A percentile compares a stretch with the other conserved stretches of the same genome.
Conservation (phyloP, 768 basidiomycete genomes). For the Lyophyllum atratum region DNA sequence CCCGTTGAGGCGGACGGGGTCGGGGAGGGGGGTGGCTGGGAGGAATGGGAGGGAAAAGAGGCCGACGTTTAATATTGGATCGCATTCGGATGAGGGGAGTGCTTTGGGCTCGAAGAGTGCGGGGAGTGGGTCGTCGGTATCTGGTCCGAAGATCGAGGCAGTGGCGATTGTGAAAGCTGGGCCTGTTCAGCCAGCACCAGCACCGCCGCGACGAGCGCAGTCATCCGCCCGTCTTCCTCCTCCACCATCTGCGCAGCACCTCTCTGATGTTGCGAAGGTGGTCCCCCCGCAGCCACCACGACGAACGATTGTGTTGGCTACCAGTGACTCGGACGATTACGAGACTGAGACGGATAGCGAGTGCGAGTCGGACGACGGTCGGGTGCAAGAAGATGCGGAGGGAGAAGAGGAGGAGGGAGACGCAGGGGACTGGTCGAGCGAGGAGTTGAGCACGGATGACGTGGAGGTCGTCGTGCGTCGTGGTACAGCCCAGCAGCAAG, state of each 20-base stretch:
- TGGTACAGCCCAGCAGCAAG: background rate
- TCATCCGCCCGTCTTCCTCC: constrained; percentile 19
- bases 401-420: constrained; percentile 50
- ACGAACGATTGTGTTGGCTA: constrained; percentile 49
- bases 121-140: constrained; percentile 34
- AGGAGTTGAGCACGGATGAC: constrained; percentile 47
- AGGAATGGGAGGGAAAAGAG: constrained; percentile 17
- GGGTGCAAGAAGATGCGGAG: constrained; percentile 12
- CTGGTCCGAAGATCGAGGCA: constrained; percentile 12
- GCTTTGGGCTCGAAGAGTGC: constrained; percentile 35
- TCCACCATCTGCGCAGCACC: constrained; percentile 24
- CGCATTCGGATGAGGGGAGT: constrained; percentile 55
- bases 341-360: constrained; percentile 47
- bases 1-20: background rate
- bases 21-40: constrained; percentile 1
- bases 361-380: constrained; percentile 11
- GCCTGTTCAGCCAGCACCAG: background rate
- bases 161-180: background rate
- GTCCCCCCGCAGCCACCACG: constrained; percentile 30
- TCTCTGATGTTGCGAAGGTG: constrained; percentile 16
- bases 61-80: constrained; percentile 59
- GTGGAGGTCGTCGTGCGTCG: constrained; percentile 21
- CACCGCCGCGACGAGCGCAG: background rate
- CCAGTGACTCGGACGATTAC: constrained; percentile 53
- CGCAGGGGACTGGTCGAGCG: constrained; percentile 62